These are phyloP conservation scores for Capillidium rhysosporum DNA, from an alignment of 371 early-diverging fungal genomes.

Conservation along the genomic window DNA sequence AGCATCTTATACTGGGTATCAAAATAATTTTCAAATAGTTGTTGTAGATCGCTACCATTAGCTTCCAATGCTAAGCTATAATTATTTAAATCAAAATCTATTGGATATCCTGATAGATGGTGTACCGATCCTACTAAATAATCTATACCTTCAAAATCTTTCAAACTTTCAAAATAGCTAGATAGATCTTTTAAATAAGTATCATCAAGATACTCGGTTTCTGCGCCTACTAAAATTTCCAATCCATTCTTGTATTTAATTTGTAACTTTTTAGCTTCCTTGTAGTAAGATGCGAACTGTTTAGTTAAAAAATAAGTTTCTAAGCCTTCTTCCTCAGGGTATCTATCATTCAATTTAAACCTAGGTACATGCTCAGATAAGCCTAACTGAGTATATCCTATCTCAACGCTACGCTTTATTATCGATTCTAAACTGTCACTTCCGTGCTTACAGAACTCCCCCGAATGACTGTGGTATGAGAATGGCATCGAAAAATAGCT, in stretches of 20 bases:
- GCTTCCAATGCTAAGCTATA: constrained; percentile 25
- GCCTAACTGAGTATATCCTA: constrained; percentile 40
- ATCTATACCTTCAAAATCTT: constrained; percentile 19
- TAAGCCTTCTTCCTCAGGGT: constrained; percentile 63
- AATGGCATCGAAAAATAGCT: constrained; percentile 19
- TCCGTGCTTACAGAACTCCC: constrained; percentile 71
- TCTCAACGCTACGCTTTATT: constrained; percentile 40
- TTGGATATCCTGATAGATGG: constrained; percentile 56
- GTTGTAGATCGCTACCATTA: constrained; percentile 9
- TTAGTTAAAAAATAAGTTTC: constrained; percentile 28
- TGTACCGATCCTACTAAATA: constrained; percentile 91
- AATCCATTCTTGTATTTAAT: constrained; percentile 33
- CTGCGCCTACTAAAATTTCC: constrained; percentile 61
- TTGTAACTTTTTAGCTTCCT: constrained; percentile 50
- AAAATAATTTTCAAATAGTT: constrained; percentile 57
- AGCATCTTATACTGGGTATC: constrained; percentile 70
- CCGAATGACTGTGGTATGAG: constrained; percentile 67
- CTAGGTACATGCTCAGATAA: constrained; percentile 74
- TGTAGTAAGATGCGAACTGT: constrained; percentile 32
- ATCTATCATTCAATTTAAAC: constrained; percentile 33
- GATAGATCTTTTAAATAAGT: constrained; percentile 13
- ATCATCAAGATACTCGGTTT: constrained; percentile 61
- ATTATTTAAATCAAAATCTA: constrained; percentile 54
- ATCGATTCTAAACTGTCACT: constrained; percentile 51
- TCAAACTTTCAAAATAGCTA: constrained; percentile 8